Evolutionary conservation across 75 land plant genomes (phyloP).

Genomic region (Chamaecyparis obtusa): DNA sequence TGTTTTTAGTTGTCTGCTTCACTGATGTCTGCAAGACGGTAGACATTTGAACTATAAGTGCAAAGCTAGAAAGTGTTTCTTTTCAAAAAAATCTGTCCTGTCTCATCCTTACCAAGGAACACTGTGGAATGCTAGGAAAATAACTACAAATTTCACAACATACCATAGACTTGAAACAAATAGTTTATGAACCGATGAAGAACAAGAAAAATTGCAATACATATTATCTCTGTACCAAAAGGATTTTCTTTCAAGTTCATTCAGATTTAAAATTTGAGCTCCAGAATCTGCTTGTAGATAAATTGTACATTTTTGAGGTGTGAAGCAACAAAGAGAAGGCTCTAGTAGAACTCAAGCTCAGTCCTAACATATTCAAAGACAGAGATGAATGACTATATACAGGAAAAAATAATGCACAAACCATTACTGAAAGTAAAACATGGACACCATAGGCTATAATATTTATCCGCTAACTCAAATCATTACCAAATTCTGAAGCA

Average conservation of each 20-base stretch:
- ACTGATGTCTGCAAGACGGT: neutral
- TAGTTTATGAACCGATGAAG: neutral
- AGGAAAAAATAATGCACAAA: neutral
- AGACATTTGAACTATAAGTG: neutral
- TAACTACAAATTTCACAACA: neutral
- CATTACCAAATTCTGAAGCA: neutral
- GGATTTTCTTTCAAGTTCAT: neutral
- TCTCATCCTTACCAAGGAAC: neutral
- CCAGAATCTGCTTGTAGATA: neutral
- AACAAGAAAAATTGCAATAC: neutral
- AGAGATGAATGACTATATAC: neutral
- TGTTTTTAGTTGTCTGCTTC: neutral
- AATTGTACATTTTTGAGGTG: neutral
- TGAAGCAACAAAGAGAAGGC: neutral
- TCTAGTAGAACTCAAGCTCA: neutral
- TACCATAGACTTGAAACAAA: neutral
- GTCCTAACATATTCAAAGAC: neutral
- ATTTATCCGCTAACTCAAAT: neutral
- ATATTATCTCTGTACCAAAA: neutral
- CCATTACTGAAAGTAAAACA: neutral
- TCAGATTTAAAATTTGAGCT: neutral
- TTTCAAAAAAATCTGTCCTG: neutral
- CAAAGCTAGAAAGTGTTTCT: neutral
- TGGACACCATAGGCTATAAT: neutral
- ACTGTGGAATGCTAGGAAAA: neutral